A percentile compares a stretch with the other conserved stretches of the same genome.
These are phyloP conservation scores for Tetrahymena thermophila DNA, from an alignment of 73 alveolate genomes.

Conservation along the genomic window DNA sequence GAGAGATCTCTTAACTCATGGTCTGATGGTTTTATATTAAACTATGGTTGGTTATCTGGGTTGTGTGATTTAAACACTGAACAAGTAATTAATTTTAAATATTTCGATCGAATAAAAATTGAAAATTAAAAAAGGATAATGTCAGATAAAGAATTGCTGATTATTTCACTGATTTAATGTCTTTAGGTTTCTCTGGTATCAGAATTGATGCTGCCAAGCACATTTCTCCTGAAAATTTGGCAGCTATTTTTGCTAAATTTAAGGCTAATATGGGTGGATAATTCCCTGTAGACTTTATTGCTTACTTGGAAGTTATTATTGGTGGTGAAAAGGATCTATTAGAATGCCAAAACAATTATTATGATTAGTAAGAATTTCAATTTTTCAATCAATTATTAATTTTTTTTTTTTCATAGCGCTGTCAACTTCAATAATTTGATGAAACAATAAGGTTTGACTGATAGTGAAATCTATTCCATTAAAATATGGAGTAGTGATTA, in stretches of 20 bases:
- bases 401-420: constrained; percentile 20
- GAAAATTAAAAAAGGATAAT: constrained; percentile 22
- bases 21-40: constrained; percentile 74
- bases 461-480: constrained; percentile 69
- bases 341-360: constrained; percentile 69
- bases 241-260: constrained; percentile 57
- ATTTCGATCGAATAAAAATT: too few species aligned
- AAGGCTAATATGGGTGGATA: constrained; percentile 81
- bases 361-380: constrained; percentile 31
- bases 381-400: background rate
- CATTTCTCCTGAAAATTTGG: constrained; percentile 61
- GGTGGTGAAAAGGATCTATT: constrained; percentile 87
- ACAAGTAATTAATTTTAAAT: constrained; percentile 4
- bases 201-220: constrained; percentile 84
- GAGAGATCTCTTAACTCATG: constrained; percentile 67
- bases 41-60: constrained; percentile 76
- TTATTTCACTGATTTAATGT: constrained; percentile 65
- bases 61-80: constrained; percentile 77
- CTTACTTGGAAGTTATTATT: constrained; percentile 77
- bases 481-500: constrained; percentile 91
- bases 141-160: constrained; percentile 84
- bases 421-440: constrained; percentile 57
- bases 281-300: constrained; percentile 76
- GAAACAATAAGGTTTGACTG: constrained; percentile 69
- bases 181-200: constrained; percentile 78